Conservation (phyloP, 371 early-diverging fungal genomes). For the Parasitella parasitica region DNA sequence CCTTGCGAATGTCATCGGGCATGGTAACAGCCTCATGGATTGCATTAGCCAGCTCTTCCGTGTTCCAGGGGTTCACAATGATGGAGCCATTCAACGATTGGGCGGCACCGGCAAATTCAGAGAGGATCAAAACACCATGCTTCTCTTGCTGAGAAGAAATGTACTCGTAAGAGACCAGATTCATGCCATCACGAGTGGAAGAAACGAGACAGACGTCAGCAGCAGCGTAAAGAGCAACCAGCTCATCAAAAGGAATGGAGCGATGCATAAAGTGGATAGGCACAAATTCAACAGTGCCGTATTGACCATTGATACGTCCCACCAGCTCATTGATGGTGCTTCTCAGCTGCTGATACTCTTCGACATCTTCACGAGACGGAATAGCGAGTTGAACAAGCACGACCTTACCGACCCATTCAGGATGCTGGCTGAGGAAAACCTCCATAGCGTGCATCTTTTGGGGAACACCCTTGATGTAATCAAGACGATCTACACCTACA, state of each 20-base stretch:
- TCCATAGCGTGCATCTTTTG: conserved; percentile 97
- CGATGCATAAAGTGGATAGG: conserved; percentile 98
- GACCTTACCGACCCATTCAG: conserved; percentile 92
- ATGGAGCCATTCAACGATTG: conserved; percentile 96
- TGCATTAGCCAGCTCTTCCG: conserved; percentile 91
- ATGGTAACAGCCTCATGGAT: conserved; percentile 93
- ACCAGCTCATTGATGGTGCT: conserved; percentile 93
- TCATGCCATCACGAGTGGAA: conserved; percentile 99
- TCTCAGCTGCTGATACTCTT: conserved; percentile 94
- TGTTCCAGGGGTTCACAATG: conserved; percentile 99
- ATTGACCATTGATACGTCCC: conserved; percentile 95
- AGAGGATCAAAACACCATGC: conserved; percentile 96
- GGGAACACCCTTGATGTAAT: conserved; percentile 99
- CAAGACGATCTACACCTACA: conserved; percentile 98
- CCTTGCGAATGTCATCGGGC: conserved; percentile 74
- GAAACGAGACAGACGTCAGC: conserved; percentile 98
- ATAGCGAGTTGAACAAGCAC: conserved; percentile 98
- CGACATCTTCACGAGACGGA: conserved; percentile 95
- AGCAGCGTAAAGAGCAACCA: conserved; percentile 94
- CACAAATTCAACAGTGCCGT: conserved; percentile 92
- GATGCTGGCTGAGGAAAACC: conserved; percentile 86
- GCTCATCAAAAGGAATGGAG: conserved; percentile 93
- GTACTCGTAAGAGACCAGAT: conserved; percentile 97
- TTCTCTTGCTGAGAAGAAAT: conserved; percentile 92
- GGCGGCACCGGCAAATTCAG: conserved; percentile 99